phyloP scores from a whole-genome alignment of 2,329 filamentous ascomycete genomes.

The Hymenoscyphus repandus region DNA sequence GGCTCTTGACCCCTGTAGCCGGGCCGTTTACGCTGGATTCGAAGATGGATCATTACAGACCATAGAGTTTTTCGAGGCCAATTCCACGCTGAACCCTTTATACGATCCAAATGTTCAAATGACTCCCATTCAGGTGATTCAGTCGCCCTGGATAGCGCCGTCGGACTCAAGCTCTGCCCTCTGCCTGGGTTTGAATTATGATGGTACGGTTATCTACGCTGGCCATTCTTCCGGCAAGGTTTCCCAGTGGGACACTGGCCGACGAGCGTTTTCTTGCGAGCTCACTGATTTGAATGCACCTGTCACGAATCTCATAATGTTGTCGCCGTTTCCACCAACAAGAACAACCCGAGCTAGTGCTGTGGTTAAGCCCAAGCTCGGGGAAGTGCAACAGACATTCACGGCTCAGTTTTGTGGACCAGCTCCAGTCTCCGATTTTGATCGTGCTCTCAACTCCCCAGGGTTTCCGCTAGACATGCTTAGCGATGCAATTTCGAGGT shows the following conservation, averaged over 20 bases:
- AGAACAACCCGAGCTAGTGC: conserved; percentile 46
- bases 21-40: conserved; percentile 75
- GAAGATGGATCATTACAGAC: conserved; percentile 77
- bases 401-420: conserved; percentile 54
- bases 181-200: conserved; percentile 71
- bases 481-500: conserved; percentile 44
- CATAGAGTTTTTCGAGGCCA: conserved; percentile 63
- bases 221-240: conserved; percentile 79
- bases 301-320: conserved; percentile 75
- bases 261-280: conserved; percentile 25
- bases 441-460: conserved; percentile 14
- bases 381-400: conserved; percentile 59
- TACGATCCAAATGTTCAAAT: conserved; percentile 45
- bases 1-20: conserved; percentile 73
- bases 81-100: conserved; percentile 36
- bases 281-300: conserved; percentile 60
- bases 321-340: conserved; percentile 51
- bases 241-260: conserved; percentile 68
- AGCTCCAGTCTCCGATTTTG: conserved; percentile 14
- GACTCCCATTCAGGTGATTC: conserved; percentile 51
- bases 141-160: conserved; percentile 41
- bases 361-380: conserved; percentile 77
- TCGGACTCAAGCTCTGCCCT: conserved; percentile 49
- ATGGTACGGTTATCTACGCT: conserved; percentile 73
- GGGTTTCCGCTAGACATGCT: conserved; percentile 36